phyloP scores from a whole-genome alignment of 345 rosid species.

The thale cress (Arabidopsis thaliana) region TAIR10.1 NC_003074.8:7147001-7147500 shows the following conservation, averaged over 20 bases:
- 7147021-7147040: conserved; percentile 11
- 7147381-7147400: conserved; percentile 67
- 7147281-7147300: conserved; percentile 21
- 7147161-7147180: not conserved
- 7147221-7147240: not conserved
- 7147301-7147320: conserved; percentile 79
- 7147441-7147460: conserved; percentile 24
- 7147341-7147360: conserved; percentile 82
- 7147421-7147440: not conserved
- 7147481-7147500: conserved; percentile 93
- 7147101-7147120: conserved; percentile 2
- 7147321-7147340: conserved; percentile 82
- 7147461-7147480: conserved; percentile 78
- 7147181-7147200: not conserved
- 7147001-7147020: conserved; percentile 29
- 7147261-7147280: conserved; percentile 22
- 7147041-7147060: not conserved
- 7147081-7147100: conserved; percentile 7
- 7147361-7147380: conserved; percentile 91
- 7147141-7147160: conserved; percentile 9
- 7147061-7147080: not conserved
- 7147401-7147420: conserved; percentile 20
- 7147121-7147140: not conserved
- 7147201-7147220: conserved; percentile 21
- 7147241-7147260: conserved; percentile 23